Evolutionary conservation across 2,329 filamentous ascomycete genomes (phyloP), one percentile per base, ranked within the genome.

Genomic region (Cordyceps tenuipes): DNA sequence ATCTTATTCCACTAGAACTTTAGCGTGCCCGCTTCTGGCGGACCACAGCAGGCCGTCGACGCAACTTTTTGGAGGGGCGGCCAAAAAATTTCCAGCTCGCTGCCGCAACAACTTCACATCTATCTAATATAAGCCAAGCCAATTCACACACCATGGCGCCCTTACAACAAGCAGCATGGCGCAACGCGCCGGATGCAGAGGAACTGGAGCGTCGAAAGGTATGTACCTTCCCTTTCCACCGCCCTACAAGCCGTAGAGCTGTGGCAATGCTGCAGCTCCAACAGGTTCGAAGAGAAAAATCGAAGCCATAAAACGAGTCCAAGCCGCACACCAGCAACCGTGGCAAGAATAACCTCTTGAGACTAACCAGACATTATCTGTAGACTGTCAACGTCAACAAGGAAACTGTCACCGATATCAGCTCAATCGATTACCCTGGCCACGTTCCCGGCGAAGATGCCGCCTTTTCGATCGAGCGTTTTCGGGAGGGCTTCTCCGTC

Each of bases 361-460:
- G 41, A 34, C 49, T 61, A 44, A 61, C 54, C 52, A 43, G n/a
- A 36, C 44, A 61, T 61, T n/a, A 36, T 59, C 52, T 54, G 15
- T 68, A 96, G 89, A 88, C 90, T 67, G 87, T 99, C 69, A 85
- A 87, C 67, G 86, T 99, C 76, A 90, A 94, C 73, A 80, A 86
- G 66, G 94, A 99, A 76, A 97, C 90, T 23, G 89, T 99, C 69
- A 89, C 88, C 66, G 86, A 97, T 77, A 89, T 93, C 67, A 83
- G 87, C 63, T 94, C 91, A 51, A 96, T 87, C 68, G 93, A 97
- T 71, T 96, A 93, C 72, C 95, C 95, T 17, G 88, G 89, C 65
- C 91, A 96, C 74, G 94, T 87, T 78, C 88, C 90, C 3, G 90
- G 90, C 67, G 94, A 97, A 77, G 89, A 95, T 75, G 82, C 91